These are phyloP conservation scores for Trifolium repens DNA, from an alignment of 306 rosid species.

Conservation along the genomic window DNA sequence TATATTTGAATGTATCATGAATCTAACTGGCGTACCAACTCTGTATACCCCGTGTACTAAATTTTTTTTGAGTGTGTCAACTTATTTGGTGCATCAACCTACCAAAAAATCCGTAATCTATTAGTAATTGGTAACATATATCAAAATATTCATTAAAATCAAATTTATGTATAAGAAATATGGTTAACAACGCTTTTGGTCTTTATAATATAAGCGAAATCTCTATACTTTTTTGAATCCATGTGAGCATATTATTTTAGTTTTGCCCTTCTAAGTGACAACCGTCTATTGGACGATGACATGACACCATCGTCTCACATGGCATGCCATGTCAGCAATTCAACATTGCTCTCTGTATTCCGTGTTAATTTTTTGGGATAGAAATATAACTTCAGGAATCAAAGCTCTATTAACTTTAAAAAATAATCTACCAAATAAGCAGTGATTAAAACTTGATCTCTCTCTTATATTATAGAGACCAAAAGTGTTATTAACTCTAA, in stretches of 20 bases:
- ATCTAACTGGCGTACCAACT: too few species aligned
- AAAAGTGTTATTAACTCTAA: neutral
- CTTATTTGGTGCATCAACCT: conserved; percentile 54
- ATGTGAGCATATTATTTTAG: too few species aligned
- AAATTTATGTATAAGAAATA: neutral
- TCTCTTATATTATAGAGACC: neutral
- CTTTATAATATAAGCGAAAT: neutral
- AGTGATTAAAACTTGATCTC: neutral
- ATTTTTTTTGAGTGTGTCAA: too few species aligned
- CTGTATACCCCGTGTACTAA: too few species aligned
- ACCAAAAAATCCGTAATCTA: conserved; percentile 40
- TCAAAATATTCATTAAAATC: neutral
- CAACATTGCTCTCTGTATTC: neutral
- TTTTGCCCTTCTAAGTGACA: neutral
- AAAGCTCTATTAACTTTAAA: too few species aligned
- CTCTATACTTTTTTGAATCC: too few species aligned
- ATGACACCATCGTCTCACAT: neutral
- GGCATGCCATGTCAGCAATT: neutral
- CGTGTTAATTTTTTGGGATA: too few species aligned
- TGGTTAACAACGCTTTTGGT: neutral
- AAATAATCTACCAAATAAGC: neutral
- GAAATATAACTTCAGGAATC: too few species aligned
- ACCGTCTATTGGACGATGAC: neutral
- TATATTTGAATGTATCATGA: too few species aligned
- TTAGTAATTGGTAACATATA: conserved; percentile 19